A percentile compares a stretch with the other conserved stretches of the same genome.
Conservation (phyloP, 2,329 filamentous ascomycete genomes). For the Neonectria magnoliae region DNA sequence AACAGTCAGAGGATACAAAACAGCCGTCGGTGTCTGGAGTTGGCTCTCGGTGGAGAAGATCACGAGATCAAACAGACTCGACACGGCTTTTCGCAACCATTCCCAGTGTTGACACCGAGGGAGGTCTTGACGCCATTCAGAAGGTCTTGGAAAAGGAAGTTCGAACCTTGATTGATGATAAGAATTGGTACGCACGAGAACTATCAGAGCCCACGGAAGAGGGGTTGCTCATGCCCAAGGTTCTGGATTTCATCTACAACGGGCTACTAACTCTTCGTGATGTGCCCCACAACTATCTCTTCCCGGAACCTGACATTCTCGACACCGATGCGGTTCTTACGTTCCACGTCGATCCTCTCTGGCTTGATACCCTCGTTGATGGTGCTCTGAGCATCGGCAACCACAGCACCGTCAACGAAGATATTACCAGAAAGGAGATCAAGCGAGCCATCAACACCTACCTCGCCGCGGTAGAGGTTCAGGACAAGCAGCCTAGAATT, state of each 20-base stretch:
- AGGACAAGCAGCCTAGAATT: background rate
- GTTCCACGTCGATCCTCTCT: background rate
- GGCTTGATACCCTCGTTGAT: background rate
- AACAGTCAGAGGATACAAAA: background rate
- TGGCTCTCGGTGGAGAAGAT: background rate
- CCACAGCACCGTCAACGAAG: background rate
- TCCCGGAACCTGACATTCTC: background rate
- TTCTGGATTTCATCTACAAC: background rate
- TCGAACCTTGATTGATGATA: background rate
- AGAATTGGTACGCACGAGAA: background rate
- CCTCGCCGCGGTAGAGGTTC: background rate
- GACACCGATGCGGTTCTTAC: background rate
- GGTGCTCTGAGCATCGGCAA: background rate
- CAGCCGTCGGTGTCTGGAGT: background rate
- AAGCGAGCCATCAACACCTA: background rate
- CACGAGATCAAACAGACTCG: too few species aligned
- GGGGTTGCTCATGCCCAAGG: background rate
- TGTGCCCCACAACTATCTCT: background rate
- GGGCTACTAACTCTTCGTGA: background rate
- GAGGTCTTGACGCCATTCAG: background rate
- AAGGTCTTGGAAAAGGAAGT: background rate
- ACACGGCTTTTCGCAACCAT: background rate
- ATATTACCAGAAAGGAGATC: background rate
- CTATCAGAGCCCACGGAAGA: background rate
- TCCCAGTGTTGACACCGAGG: background rate